Evolutionary conservation across 1,284 basidiomycete species (phyloP).

Genomic region (Lignosus rhinocerotis): DNA sequence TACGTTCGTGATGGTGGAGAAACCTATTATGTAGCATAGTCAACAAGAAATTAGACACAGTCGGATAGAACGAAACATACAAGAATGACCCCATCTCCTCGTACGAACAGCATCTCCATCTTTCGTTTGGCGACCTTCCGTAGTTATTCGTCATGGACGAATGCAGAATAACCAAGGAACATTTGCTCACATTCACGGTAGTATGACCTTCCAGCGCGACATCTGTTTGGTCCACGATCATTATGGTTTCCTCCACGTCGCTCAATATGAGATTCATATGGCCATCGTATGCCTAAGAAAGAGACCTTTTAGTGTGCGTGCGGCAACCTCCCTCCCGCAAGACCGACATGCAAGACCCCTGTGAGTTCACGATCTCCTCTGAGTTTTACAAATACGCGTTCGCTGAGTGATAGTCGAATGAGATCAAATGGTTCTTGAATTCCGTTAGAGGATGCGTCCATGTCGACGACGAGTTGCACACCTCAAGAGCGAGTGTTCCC

Average conservation of each 20-base stretch:
- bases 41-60: neutral
- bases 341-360: slow-evolving; percentile 88
- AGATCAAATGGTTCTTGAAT: slow-evolving; percentile 99
- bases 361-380: slow-evolving; percentile 92
- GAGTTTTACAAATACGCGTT: slow-evolving; percentile 96
- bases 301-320: slow-evolving; percentile 8
- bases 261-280: slow-evolving; percentile 99
- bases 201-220: slow-evolving; percentile 48
- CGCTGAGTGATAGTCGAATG: slow-evolving; percentile 92
- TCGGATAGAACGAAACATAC: slow-evolving; percentile 32
- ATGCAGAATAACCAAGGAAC: neutral
- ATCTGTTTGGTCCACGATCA: slow-evolving; percentile 80
- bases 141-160: neutral
- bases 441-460: slow-evolving; percentile 73
- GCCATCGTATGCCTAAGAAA: slow-evolving; percentile 90
- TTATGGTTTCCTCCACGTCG: slow-evolving; percentile 96
- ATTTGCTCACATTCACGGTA: slow-evolving; percentile 59
- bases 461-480: slow-evolving; percentile 34
- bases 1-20: slow-evolving; percentile 69
- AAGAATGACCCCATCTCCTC: slow-evolving; percentile 93
- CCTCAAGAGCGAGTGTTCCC: neutral
- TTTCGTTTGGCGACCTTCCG: slow-evolving; percentile 87
- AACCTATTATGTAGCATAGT: slow-evolving; percentile 47
- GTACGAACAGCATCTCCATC: slow-evolving; percentile 97
- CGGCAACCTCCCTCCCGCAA: neutral